These are phyloP conservation scores for Quercus berberidifolia DNA, from an alignment of 306 rosid genomes.

Conservation along the genomic window DNA sequence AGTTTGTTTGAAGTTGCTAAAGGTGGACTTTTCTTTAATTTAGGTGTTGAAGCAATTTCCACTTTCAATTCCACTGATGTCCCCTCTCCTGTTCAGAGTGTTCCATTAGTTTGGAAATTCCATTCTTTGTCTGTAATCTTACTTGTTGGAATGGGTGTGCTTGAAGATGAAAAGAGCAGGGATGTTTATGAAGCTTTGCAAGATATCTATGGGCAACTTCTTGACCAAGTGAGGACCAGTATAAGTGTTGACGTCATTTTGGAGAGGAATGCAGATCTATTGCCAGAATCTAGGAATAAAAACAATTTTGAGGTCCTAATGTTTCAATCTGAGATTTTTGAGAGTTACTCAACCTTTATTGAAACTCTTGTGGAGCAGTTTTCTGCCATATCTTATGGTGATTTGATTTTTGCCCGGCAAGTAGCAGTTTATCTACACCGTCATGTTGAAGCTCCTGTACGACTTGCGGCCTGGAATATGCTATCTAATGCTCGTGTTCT, in stretches of 20 bases:
- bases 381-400: conserved; percentile 86
- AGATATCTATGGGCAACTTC: conserved; percentile 74
- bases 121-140: conserved; percentile 83
- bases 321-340: conserved; percentile 72
- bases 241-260: conserved; percentile 15
- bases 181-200: conserved; percentile 77
- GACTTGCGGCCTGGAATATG: conserved; percentile 83
- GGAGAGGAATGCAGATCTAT: conserved; percentile 4
- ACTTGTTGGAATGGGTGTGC: conserved; percentile 75
- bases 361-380: conserved; percentile 89
- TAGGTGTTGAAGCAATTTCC: conserved; percentile 83
- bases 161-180: conserved; percentile 69
- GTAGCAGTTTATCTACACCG: conserved; percentile 79
- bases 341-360: conserved; percentile 67
- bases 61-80: conserved; percentile 42
- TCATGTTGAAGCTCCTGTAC: conserved; percentile 63
- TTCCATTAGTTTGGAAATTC: conserved; percentile 84
- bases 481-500: conserved; percentile 71
- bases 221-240: conserved; percentile 50
- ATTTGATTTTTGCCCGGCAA: conserved; percentile 79
- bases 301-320: conserved; percentile 47
- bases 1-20: conserved; percentile 61
- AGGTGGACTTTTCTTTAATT: conserved; percentile 78
- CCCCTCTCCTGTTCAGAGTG: conserved; percentile 65
- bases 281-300: conserved; percentile 26